Base-by-base conservation (phyloP, 768 basidiomycete species). In the Multifurca ochricompacta region DNA sequence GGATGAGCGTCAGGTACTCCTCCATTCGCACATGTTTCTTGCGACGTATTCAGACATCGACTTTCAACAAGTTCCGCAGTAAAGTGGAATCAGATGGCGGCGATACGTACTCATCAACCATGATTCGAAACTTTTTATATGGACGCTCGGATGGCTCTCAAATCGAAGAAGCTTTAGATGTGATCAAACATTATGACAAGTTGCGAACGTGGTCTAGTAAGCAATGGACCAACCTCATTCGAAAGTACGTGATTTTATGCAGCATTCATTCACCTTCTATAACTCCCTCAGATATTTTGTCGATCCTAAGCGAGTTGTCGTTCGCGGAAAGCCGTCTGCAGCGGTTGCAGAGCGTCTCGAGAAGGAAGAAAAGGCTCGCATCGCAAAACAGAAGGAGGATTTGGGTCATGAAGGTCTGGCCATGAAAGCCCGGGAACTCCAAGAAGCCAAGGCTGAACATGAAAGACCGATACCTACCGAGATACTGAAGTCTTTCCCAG, bases 271-370 rank as follows among this genome's bases (percentile, higher is more conserved):
- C 9, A 2, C 35, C 27, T 46, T n/a, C 6, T 25, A 30, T 42
- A 25, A 18, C 23, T 23, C 7, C 44, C 44, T 43, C 60, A 97
- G 94, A 63, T 94, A 90, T 68, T 88, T 84, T 60, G 72, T 93
- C 45, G 77, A 87, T 52, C 78, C 81, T 0, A 76, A 83, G 18
- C 80, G 82, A 19, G 74, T 90, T 41, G 80, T 90, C n/a, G 73
- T 97, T 44, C 69, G 83, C 30, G 95, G 94, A 21, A 90, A 83
- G 65, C 96, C 96, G 3, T 98, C 96, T 1, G 86, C 91, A 4
- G 71, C 70, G 13, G 77, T 98, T 27, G 88, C 87, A 0, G 84
- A 85, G 32, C 82, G 82, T 60, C 76, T 98, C 23, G 89, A 93
- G 62, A 74, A 75, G 39, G 82, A 84, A 30, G 92, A 96, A 66